Evolutionary conservation across 768 basidiomycete species (phyloP).

Genomic region (Leccinum arenicola): DNA sequence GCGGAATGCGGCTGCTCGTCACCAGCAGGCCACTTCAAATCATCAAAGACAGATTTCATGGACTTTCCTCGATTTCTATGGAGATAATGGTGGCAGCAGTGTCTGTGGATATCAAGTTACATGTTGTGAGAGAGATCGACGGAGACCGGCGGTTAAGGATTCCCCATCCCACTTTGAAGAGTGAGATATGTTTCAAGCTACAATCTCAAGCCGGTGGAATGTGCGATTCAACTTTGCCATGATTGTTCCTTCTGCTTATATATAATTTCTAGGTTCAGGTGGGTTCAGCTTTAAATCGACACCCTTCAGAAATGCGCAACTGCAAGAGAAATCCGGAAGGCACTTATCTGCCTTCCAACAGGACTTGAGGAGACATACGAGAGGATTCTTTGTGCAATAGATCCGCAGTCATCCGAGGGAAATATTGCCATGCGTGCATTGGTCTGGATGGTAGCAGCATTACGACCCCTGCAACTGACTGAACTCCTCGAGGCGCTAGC

Average conservation of each 20-base stretch:
- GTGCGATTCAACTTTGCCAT: neutral
- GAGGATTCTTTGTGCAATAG: constrained; percentile 11
- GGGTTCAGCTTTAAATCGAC: constrained; percentile 19
- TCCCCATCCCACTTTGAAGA: neutral
- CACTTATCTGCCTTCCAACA: constrained; percentile 10
- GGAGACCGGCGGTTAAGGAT: constrained; percentile 1
- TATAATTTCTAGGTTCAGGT: constrained; percentile 14
- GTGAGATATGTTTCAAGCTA: neutral
- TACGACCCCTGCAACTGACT: constrained; percentile 3
- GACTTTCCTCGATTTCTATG: constrained; percentile 9
- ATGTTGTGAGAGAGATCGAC: constrained; percentile 6
- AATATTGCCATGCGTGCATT: constrained; percentile 3
- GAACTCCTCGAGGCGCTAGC: constrained; percentile 12
- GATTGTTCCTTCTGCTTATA: neutral
- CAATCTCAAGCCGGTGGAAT: constrained; percentile 11
- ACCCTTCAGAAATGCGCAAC: constrained; percentile 5
- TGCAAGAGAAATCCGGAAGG: neutral
- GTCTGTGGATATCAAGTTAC: constrained; percentile 8
- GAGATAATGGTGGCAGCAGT: neutral
- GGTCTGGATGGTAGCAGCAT: constrained; percentile 14
- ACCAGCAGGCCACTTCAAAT: constrained; percentile 12
- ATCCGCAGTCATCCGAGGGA: neutral
- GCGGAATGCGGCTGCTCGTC: constrained; percentile 9
- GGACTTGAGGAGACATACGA: constrained; percentile 19
- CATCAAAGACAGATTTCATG: constrained; percentile 1